Percentiles rank a stretch among this genome's conserved stretches.
Evolutionary conservation across 176 grass and related monocot species (phyloP).

Genomic region (Oryza meyeriana): DNA sequence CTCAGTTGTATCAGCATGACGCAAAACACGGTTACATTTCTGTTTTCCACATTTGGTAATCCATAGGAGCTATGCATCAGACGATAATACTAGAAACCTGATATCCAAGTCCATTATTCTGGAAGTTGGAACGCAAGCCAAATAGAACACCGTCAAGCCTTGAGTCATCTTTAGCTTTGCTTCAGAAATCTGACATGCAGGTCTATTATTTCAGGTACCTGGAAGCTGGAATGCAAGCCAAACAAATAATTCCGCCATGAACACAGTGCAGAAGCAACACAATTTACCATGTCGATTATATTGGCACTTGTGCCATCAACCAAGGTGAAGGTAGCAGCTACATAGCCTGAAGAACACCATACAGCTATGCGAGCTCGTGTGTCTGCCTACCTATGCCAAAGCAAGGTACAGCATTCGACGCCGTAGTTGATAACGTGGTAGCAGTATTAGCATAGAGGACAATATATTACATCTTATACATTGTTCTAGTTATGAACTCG

Average conservation of each 20-base stretch:
- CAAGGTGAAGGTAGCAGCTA: neutral
- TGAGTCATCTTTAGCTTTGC: neutral
- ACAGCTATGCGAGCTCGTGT: neutral
- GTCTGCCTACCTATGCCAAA: neutral
- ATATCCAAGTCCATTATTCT: neutral
- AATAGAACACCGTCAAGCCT: neutral
- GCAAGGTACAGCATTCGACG: neutral
- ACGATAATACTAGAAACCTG: neutral
- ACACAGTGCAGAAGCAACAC: neutral
- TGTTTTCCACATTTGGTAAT: neutral
- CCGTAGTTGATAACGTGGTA: neutral
- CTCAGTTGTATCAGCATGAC: neutral
- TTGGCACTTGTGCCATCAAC: neutral
- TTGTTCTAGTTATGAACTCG: neutral
- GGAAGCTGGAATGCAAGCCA: neutral
- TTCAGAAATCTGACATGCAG: neutral
- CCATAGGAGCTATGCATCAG: neutral
- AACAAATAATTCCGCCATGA: neutral
- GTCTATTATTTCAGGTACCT: neutral
- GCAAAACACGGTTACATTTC: no score
- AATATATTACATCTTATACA: slow-evolving; percentile 2
- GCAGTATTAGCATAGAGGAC: neutral
- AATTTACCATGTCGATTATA: neutral
- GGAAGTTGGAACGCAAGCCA: no score
- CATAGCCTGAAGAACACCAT: neutral